A percentile compares a stretch with the other conserved stretches of the same genome.
Conservation (phyloP, 2,329 filamentous ascomycete species). For the Ophiosphaerella narmari region DNA sequence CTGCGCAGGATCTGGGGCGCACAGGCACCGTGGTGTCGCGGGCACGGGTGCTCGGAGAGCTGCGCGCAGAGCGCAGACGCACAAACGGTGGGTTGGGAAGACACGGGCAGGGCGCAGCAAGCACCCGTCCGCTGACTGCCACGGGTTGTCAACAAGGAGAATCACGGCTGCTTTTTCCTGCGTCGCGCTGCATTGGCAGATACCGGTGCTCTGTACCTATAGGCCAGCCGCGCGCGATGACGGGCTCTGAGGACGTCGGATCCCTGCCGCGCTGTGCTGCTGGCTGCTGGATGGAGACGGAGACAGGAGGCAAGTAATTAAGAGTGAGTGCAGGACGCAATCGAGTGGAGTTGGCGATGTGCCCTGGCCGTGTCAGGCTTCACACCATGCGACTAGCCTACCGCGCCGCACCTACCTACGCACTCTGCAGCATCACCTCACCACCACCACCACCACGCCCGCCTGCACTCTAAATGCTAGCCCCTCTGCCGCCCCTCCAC, state of each 20-base stretch:
- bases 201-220: too few relatives aligned
- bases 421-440: too few relatives aligned
- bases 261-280: constrained; percentile 23
- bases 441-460: too few relatives aligned
- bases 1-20: constrained; percentile 10
- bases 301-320: too few relatives aligned
- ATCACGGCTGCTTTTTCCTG: constrained; percentile 1
- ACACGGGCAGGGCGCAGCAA: constrained; percentile 14
- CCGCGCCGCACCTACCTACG: too few relatives aligned
- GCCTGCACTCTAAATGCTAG: neutral
- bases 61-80: too few relatives aligned
- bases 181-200: too few relatives aligned
- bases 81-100: constrained; percentile 9
- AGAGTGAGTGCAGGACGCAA: constrained; percentile 1
- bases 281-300: neutral
- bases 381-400: neutral
- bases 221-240: constrained; percentile 3
- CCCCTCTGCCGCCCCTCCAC: neutral
- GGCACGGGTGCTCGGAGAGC: constrained; percentile 5
- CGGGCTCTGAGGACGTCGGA: constrained; percentile 15
- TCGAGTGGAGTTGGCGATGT: neutral
- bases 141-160: constrained; percentile 2
- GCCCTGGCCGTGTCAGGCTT: neutral
- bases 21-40: constrained; percentile 11
- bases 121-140: constrained; percentile 12